A percentile compares a stretch with the other conserved stretches of the same genome.
Evolutionary conservation across 2,329 filamentous ascomycete species (phyloP).

Genomic region (Teratosphaeria viscida): DNA sequence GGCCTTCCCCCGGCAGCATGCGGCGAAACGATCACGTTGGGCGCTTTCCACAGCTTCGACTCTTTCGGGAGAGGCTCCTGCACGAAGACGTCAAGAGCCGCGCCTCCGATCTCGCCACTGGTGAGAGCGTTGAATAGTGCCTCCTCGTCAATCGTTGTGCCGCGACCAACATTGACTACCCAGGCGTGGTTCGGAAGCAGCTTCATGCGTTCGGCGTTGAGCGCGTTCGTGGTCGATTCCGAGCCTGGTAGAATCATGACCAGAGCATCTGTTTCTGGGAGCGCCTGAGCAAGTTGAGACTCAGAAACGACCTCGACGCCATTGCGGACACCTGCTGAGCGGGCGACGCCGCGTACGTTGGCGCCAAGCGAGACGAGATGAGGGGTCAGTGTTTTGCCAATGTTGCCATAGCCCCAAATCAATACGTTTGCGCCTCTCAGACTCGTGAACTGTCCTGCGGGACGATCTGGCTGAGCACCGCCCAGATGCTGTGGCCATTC

Average conservation of each 20-base stretch:
- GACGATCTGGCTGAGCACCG: conserved; percentile 50
- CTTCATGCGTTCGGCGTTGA: conserved; percentile 44
- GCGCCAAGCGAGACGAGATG: conserved; percentile 47
- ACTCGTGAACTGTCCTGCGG: conserved; percentile 47
- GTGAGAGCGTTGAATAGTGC: conserved; percentile 38
- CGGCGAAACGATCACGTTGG: conserved; percentile 44
- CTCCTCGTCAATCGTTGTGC: conserved; percentile 47
- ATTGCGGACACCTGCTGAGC: conserved; percentile 45
- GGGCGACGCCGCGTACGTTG: conserved; percentile 48
- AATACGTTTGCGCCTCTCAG: conserved; percentile 48
- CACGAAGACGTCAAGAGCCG: conserved; percentile 42
- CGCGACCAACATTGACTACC: conserved; percentile 61
- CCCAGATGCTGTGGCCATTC: conserved; percentile 54
- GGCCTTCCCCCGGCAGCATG: conserved; percentile 52
- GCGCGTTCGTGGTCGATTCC: conserved; percentile 44
- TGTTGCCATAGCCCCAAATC: conserved; percentile 58
- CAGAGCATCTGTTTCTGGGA: conserved; percentile 51
- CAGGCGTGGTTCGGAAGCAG: conserved; percentile 50
- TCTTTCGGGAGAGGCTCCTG: conserved; percentile 43
- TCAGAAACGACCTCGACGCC: conserved; percentile 50
- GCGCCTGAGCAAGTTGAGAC: conserved; percentile 42
- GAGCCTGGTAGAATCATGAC: conserved; percentile 57
- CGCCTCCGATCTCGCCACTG: conserved; percentile 37
- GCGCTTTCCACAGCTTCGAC: conserved; percentile 39
- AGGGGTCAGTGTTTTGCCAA: conserved; percentile 50